phyloP scores from a whole-genome alignment of 768 basidiomycete genomes.

The Russula sp. region DNA sequence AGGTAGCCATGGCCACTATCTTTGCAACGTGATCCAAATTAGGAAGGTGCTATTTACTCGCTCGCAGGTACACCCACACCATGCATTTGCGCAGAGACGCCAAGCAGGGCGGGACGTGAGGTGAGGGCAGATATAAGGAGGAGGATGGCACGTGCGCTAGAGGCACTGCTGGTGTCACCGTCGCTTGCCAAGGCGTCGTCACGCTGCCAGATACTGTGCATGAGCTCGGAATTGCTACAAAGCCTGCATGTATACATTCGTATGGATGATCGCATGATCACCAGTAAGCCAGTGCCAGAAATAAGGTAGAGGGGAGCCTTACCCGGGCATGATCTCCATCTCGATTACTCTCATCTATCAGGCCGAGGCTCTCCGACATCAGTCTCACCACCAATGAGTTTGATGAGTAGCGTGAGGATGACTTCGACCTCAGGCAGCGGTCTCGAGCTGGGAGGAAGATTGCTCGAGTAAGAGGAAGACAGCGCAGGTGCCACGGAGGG shows the following conservation, averaged over 20 bases:
- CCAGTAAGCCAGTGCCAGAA: not conserved
- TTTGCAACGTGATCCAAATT: too few species aligned
- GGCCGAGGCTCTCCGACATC: conserved; percentile 17
- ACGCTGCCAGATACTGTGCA: conserved; percentile 27
- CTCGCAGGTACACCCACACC: too few species aligned
- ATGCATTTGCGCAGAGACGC: conserved; percentile 73
- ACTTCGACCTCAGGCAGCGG: conserved; percentile 49
- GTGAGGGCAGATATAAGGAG: conserved; percentile 77
- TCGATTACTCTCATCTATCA: conserved; percentile 30
- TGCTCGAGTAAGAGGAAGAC: conserved; percentile 92
- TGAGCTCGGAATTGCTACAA: conserved; percentile 26
- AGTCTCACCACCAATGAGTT: conserved; percentile 11
- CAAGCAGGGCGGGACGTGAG: conserved; percentile 83
- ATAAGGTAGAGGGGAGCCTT: not conserved
- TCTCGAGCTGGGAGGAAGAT: conserved; percentile 55
- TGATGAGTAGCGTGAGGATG: not conserved
- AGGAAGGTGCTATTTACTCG: too few species aligned
- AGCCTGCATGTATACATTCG: conserved; percentile 46
- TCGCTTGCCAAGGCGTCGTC: conserved; percentile 35
- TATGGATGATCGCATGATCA: conserved; percentile 32
- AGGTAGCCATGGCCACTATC: conserved; percentile 79
- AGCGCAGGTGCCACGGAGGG: conserved; percentile 87
- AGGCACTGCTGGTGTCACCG: conserved; percentile 56
- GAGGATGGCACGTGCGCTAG: conserved; percentile 70
- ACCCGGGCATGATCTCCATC: conserved; percentile 29